These are phyloP conservation scores for Datisca glomerata DNA, from an alignment of 306 rosid species.

Conservation along the genomic window DNA sequence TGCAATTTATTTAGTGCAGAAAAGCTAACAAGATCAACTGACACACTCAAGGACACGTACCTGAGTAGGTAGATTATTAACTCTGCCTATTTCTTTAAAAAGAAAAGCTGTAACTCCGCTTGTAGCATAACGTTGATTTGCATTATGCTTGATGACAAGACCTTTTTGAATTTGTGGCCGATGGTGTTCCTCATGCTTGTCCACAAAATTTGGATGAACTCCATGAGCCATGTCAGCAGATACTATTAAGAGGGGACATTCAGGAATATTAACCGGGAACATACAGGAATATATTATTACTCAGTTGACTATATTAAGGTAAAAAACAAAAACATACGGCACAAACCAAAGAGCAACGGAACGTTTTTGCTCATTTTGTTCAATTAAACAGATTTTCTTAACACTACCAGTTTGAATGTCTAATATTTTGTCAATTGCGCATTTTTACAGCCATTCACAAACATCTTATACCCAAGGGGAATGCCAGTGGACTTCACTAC, in stretches of 20 bases:
- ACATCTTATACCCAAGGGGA: too few relatives aligned
- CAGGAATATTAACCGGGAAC: constrained; percentile 6
- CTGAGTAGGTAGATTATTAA: constrained; percentile 84
- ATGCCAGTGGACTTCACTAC: too few relatives aligned
- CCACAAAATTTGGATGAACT: constrained; percentile 85
- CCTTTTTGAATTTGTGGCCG: constrained; percentile 89
- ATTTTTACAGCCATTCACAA: too few relatives aligned
- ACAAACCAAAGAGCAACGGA: too few relatives aligned
- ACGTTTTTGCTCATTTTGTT: too few relatives aligned
- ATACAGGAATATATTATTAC: neutral
- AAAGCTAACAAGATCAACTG: constrained; percentile 1
- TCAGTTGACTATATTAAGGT: neutral
- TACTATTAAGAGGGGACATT: constrained; percentile 27
- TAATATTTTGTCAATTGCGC: too few relatives aligned
- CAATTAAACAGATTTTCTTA: too few relatives aligned
- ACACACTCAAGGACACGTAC: constrained; percentile 17
- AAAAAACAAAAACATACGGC: too few relatives aligned
- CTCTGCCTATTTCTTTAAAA: constrained; percentile 70
- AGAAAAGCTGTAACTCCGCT: constrained; percentile 86
- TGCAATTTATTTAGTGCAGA: constrained; percentile 1
- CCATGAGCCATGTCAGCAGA: constrained; percentile 99
- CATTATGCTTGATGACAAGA: constrained; percentile 85
- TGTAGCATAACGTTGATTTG: constrained; percentile 95
- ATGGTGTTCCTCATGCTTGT: constrained; percentile 90
- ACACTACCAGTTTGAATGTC: too few relatives aligned